Evolutionary conservation across 306 rosid genomes (phyloP), one percentile per base, ranked within the genome.

Genomic region (Glycine tomentella): DNA sequence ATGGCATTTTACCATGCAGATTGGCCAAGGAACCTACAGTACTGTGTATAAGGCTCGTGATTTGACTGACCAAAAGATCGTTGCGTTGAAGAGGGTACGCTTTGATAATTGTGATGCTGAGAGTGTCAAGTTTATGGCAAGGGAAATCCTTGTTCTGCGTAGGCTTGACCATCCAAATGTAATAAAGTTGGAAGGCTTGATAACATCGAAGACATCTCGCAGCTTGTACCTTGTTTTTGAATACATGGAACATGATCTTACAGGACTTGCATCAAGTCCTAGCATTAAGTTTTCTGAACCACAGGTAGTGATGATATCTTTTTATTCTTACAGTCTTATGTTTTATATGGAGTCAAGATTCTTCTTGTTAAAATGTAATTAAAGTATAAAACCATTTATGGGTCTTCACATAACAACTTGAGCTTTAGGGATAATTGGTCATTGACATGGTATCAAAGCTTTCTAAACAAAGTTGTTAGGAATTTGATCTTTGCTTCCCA

Each of bases 11-110:
- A 66, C 59, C 69, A 70, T 89, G 89, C 93, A 95, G 99, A 93
- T 95, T 76, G 97, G 99, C 33, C 97, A 95, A 85, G 99, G 99
- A 80, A 95, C 99, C 51, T 95, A 95, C 82, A 95, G 99, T 46
- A 90, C 81, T 72, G 99, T 95, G 75, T 95, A 88, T 85, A 95
- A 93, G 90, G 99, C 99, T 63, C 95, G 87, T 4, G 99, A 95
- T 86, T 78, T 93, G 58, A 44, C 76, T 82, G 46, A 81, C 76
- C 81, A 87, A 75, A 92, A 83, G 86, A 79, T 89, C 1, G 97
- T 95, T 69, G 99, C 99, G 69, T 84, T 95, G 87, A 95, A 95
- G 80, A 89, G 89, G 81, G 97, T 95, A 14, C 91, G 97, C 63
- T 95, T 95, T 71, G 99, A 95, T 86, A 90, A 88, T 88, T 92